Percentiles rank a stretch among this genome's conserved stretches.
Evolutionary conservation across 805 yeast species (phyloP).

Genomic region (Starmerella geochares): DNA sequence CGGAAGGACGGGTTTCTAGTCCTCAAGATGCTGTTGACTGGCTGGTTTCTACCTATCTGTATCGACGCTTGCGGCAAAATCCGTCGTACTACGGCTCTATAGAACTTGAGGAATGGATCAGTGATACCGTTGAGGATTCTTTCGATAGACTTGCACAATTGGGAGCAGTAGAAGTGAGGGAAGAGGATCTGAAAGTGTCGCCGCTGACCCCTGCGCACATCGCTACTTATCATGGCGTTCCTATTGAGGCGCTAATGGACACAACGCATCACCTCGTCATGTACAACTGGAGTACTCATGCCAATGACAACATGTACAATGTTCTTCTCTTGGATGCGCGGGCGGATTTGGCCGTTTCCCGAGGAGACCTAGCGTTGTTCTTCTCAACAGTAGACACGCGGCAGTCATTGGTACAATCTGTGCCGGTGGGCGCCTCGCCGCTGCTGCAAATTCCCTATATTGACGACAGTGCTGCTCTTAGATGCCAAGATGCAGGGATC

Average conservation of each 20-base stretch:
- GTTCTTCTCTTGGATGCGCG: slow-evolving; percentile 47
- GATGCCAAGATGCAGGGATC: slow-evolving; percentile 47
- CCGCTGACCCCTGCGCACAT: slow-evolving; percentile 67
- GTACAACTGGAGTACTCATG: not conserved
- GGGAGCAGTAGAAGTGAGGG: slow-evolving; percentile 47
- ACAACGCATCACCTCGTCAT: slow-evolving; percentile 26
- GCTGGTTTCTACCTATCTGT: slow-evolving; percentile 75
- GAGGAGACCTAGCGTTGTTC: not conserved
- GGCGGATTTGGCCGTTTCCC: slow-evolving; percentile 43
- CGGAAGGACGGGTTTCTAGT: slow-evolving; percentile 48
- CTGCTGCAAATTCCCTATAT: slow-evolving; percentile 74
- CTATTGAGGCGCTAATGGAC: slow-evolving; percentile 36
- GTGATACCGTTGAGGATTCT: slow-evolving; percentile 69
- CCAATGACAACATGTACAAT: slow-evolving; percentile 24
- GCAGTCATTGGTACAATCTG: slow-evolving; percentile 79
- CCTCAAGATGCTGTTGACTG: slow-evolving; percentile 86
- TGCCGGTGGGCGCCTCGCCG: slow-evolving; percentile 72
- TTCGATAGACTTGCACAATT: slow-evolving; percentile 50
- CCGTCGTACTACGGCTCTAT: slow-evolving; percentile 82
- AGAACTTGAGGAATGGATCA: slow-evolving; percentile 70
- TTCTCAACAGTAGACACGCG: slow-evolving; percentile 74
- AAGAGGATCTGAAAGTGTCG: slow-evolving; percentile 34
- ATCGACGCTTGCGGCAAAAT: slow-evolving; percentile 66
- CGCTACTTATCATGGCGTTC: slow-evolving; percentile 59
- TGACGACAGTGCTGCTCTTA: slow-evolving; percentile 38